Base-by-base conservation (phyloP, 495 filamentous ascomycete genomes). In the Parmelia sp. region DNA sequence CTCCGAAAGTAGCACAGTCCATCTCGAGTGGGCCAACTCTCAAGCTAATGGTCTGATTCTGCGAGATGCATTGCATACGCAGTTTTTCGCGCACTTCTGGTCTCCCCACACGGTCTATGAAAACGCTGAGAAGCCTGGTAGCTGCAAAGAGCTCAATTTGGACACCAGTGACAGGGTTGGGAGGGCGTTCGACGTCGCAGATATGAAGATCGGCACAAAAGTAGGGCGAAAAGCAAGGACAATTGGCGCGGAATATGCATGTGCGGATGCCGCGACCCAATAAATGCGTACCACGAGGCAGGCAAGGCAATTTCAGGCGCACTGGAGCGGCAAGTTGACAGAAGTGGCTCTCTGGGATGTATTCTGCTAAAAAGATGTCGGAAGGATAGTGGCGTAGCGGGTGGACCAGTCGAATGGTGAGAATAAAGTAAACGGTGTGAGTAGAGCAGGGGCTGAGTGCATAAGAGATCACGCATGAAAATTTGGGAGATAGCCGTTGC, bases 391-490 rank as follows among this genome's bases (percentile, higher is more conserved):
- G 51, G 51, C 51, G 29, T 33, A 33, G 17, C 51, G 29, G n/a
- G 4, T 33, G 29, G 29, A 55, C 51, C 7, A 31, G 5, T 55
- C 17, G 29, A 21, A 19, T 21, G 51, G 25, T 4, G 29, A 29
- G 51, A 33, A 55, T n/a, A 33, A 55, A 21, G 51, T 9, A 21
- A 23, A 55, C 15, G 27, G 51, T 55, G 51, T 53, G 51, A 33
- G 51, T 21, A 33, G 29, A 55, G 29, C 27, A 33, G 51, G 51
- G 49, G 17, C 8, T 9, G 5, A 11, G 15, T 55, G 51, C 51
- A 55, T 55, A 23, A 55, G 51, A 55, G 51, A 55, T 55, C 27
- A 55, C 31, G 49, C 49, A 53, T 21, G 49, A 3, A 31, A 31
- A 0, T 53, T 31, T 19, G 11, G 27, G 15, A 55, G 51, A 55